A percentile compares a stretch with the other conserved stretches of the same genome.
phyloP scores from a whole-genome alignment of 2,329 filamentous ascomycete genomes.

The Colletotrichum lentis region DNA sequence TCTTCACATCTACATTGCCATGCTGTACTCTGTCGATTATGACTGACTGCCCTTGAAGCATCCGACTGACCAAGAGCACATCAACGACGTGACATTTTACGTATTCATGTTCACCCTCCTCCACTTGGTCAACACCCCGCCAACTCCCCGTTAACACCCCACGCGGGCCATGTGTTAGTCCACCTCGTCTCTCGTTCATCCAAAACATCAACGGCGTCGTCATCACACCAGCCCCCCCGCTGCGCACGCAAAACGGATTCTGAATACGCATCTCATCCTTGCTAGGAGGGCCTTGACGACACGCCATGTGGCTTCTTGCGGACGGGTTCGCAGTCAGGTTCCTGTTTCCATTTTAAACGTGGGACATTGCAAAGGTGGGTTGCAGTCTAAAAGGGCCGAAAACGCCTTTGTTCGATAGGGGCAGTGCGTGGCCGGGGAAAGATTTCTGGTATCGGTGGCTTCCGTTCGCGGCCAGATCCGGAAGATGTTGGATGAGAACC shows the following conservation, averaged over 20 bases:
- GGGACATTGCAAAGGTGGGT: background rate
- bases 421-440: background rate
- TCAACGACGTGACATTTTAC: background rate
- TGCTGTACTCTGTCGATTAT: accelerated
- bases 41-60: background rate
- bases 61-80: no score
- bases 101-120: background rate
- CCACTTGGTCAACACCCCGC: no score
- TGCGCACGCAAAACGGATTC: background rate
- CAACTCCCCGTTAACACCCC: no score
- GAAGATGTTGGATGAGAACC: background rate
- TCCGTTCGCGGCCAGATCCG: background rate
- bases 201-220: background rate
- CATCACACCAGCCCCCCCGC: background rate
- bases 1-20: background rate
- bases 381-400: background rate
- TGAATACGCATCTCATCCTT: background rate
- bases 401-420: background rate
- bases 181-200: background rate
- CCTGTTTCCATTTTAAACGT: background rate
- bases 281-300: background rate
- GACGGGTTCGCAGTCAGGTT: background rate
- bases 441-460: background rate
- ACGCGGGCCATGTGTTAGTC: background rate
- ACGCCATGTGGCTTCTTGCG: background rate